Conservation (phyloP, 768 basidiomycete genomes). For the Lactarius sp. region DNA sequence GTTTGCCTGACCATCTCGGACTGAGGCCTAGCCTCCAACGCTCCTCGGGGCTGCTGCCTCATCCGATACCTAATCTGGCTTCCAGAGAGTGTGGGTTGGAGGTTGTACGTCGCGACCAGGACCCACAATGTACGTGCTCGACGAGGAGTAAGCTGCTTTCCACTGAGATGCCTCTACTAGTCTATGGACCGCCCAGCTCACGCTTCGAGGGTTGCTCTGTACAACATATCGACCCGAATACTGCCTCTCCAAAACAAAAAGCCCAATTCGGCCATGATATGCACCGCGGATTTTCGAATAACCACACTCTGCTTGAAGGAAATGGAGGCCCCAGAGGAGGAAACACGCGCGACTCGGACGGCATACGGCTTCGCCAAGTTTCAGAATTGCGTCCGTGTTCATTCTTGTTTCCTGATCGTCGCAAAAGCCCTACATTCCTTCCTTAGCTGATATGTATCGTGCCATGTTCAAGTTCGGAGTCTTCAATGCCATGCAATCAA, state of each 20-base stretch:
- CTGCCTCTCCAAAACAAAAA: neutral
- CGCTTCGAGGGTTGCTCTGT: neutral
- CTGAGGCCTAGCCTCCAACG: neutral
- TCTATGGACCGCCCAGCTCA: neutral
- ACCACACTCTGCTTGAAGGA: neutral
- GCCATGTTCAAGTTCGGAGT: constrained; percentile 80
- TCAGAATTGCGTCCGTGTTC: constrained; percentile 60
- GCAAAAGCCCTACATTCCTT: neutral
- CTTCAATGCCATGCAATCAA: constrained; percentile 90
- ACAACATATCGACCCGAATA: neutral
- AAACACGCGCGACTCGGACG: constrained; percentile 32
- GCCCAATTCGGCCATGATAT: neutral
- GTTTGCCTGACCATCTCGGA: neutral
- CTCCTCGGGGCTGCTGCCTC: neutral
- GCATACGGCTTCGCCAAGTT: constrained; percentile 58
- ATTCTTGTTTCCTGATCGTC: neutral
- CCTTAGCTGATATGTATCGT: constrained; percentile 75
- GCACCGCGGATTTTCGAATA: neutral
- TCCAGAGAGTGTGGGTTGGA: neutral
- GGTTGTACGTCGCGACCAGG: neutral
- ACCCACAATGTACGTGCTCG: constrained; percentile 2
- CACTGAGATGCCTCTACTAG: constrained; percentile 1
- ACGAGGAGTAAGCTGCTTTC: neutral
- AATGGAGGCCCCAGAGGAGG: neutral
- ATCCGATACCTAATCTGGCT: neutral